These are phyloP conservation scores for Neofusicoccum umdonicola DNA, from an alignment of 2,329 filamentous ascomycete species.

Conservation along the genomic window DNA sequence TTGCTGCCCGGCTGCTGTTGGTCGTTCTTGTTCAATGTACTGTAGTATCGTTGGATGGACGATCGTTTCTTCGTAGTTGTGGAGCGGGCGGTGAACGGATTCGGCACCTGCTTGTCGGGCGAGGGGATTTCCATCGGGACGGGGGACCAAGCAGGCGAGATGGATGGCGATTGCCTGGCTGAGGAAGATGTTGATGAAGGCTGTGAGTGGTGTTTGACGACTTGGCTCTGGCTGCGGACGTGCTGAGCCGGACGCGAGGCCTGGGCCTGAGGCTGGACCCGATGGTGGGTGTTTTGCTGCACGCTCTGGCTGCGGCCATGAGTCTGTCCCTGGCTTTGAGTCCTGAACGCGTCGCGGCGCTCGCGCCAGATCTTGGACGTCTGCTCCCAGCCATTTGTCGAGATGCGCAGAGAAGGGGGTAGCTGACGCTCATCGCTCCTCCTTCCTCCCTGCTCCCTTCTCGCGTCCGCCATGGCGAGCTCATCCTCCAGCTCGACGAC, in stretches of 20 bases:
- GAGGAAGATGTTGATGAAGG: not conserved
- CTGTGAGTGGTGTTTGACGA: not conserved
- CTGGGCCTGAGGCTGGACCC: not conserved
- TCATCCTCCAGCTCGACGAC: not conserved
- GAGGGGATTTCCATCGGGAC: not conserved
- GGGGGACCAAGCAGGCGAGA: not conserved
- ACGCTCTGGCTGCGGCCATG: conserved; percentile 1
- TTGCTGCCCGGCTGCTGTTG: not conserved
- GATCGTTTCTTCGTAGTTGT: not conserved
- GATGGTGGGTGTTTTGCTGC: not conserved
- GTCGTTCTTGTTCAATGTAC: not conserved
- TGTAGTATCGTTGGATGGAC: conserved; percentile 11
- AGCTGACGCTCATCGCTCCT: not conserved
- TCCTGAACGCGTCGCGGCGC: not conserved
- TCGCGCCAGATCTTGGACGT: conserved; percentile 3
- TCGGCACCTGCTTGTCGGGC: not conserved
- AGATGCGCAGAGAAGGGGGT: not conserved
- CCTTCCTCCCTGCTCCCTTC: not conserved
- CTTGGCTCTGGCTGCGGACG: not conserved
- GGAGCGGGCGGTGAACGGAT: not conserved
- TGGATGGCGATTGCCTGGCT: not conserved
- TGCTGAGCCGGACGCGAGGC: not conserved
- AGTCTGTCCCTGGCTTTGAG: not conserved
- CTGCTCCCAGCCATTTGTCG: not conserved
- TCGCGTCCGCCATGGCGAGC: not conserved